Conservation (phyloP, 2,329 filamentous ascomycete genomes). For the Aspergillus pseudotamarii region DNA sequence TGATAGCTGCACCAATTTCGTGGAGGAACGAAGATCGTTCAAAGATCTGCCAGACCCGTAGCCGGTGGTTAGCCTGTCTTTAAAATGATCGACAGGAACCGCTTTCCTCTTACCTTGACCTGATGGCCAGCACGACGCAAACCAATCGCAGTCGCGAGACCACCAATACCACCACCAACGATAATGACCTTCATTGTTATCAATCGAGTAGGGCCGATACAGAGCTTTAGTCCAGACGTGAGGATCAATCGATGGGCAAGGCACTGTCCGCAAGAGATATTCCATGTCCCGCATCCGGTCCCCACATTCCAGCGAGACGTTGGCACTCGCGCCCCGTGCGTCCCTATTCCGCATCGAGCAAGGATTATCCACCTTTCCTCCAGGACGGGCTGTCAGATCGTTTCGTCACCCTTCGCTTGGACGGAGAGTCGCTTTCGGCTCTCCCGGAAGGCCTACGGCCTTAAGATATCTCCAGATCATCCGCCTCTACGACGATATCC, state of each 20-base stretch:
- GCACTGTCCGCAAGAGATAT: neutral
- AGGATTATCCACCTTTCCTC: neutral
- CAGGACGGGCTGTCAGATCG: neutral
- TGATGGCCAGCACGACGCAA: neutral
- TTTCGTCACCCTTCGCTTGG: neutral
- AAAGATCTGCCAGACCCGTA: neutral
- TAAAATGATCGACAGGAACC: neutral
- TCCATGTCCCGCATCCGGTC: neutral
- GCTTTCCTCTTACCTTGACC: neutral
- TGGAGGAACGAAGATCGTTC: conserved; percentile 14
- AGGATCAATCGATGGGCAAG: neutral
- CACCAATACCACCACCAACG: neutral
- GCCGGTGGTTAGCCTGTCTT: neutral
- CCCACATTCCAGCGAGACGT: neutral
- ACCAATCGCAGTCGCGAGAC: neutral
- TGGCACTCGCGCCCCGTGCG: neutral
- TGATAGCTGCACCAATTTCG: conserved; percentile 34
- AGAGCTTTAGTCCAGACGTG: neutral
- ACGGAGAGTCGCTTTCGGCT: too few relatives aligned
- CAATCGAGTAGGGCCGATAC: neutral
- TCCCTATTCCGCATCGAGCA: neutral
- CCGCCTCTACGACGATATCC: neutral
- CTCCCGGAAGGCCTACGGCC: neutral
- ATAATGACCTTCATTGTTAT: neutral
- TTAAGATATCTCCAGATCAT: neutral